phyloP scores from a whole-genome alignment of 1,139 yeast species.

The Candida freyschussii region DNA sequence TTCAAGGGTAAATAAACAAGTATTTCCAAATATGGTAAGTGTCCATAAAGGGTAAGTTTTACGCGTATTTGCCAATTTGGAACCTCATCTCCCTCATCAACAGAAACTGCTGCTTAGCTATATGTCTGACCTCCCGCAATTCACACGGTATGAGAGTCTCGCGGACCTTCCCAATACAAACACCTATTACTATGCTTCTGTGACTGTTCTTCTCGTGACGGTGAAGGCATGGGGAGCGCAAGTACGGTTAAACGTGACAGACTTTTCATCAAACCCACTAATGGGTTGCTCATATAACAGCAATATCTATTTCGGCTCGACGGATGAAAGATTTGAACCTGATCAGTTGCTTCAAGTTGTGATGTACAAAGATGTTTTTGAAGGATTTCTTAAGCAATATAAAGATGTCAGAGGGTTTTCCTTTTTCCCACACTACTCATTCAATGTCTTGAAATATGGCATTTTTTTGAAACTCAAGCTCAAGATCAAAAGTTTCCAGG shows the following conservation, averaged over 20 bases:
- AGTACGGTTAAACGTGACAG: constrained; percentile 13
- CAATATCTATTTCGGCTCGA: constrained; percentile 6
- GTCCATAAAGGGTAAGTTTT: too few relatives aligned
- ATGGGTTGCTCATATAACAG: constrained; percentile 1
- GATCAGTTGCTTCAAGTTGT: constrained; percentile 11
- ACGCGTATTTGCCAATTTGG: too few relatives aligned
- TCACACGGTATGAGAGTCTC: too few relatives aligned
- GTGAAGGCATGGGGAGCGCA: constrained; percentile 3
- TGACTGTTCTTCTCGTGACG: constrained; percentile 8
- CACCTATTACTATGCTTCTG: not conserved
- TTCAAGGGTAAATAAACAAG: not conserved
- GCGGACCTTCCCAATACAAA: constrained; percentile 1
- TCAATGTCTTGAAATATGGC: constrained; percentile 6
- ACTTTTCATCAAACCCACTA: constrained; percentile 12
- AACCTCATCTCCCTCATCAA: too few relatives aligned
- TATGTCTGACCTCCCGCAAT: constrained; percentile 1
- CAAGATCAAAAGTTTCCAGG: constrained; percentile 8
- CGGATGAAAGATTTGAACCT: constrained; percentile 1
- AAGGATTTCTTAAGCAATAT: constrained; percentile 2
- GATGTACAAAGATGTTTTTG: constrained; percentile 5
- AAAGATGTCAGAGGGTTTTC: not conserved
- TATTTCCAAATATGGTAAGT: too few relatives aligned
- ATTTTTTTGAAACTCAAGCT: constrained; percentile 10
- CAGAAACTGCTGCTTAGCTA: too few relatives aligned
- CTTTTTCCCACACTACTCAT: not conserved